Base-by-base conservation (phyloP, 169 alveolate species). In the Cryptosporidium sp. region DNA sequence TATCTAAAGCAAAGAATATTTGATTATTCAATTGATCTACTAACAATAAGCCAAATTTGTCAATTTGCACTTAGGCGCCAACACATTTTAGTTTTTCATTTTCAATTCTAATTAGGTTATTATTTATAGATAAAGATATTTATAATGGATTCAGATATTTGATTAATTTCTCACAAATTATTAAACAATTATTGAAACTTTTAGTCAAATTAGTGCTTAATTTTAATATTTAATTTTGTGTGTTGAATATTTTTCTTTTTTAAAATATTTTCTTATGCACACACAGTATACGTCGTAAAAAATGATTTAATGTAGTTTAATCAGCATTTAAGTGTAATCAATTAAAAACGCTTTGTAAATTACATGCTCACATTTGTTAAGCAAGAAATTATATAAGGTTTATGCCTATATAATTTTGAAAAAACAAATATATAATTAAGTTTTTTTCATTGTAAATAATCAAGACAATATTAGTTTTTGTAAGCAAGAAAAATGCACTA, bases 261-360 rank as follows among this genome's bases (percentile, higher is more conserved):
- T 8, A 23, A 56, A 23, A 56, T 56, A 2, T 56, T 56, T 56
- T 23, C 37, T 56, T 48, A 48, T 48, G 21, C 53, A 12, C 39
- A 42, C 86, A 73, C 86, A 73, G 86, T 73, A 73, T 35, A 56
- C 56, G 86, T 73, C 86, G 86, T 58, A 60, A 73, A 18, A n/a
- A 73, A 58, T 73, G 68, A 35, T 73, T 51, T 51, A 1, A 52
- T 73, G 44, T 52, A 37, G 70, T 31, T 58, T 73, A 56, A 16
- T 31, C 37, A 73, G 51, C 48, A 12, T 8, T 4, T 56, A 56
- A 52, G 4, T 23, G 23, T 6, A 56, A 56, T 37, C 21, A 31
- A 39, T 72, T 51, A 31, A 23, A 31, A 44, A 23, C 21, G 44
- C 39, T 69, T 42, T 69, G 58, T 69, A n/a, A 44, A 6, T 44